These are phyloP conservation scores for Leccinum variabile DNA, from an alignment of 1,284 basidiomycete genomes.

Conservation along the genomic window DNA sequence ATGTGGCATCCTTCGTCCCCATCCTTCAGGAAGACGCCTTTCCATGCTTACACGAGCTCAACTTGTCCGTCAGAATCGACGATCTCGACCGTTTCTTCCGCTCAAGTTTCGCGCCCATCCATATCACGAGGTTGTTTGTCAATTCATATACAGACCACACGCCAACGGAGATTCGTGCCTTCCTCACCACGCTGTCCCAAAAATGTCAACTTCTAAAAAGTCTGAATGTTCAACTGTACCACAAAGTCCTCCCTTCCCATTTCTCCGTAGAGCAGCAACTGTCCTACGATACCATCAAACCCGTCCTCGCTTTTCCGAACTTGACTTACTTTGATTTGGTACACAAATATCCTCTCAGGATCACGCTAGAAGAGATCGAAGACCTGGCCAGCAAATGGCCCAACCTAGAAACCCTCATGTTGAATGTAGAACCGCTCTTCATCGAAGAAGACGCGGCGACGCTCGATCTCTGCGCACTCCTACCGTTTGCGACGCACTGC, in stretches of 20 bases:
- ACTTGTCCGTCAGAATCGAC: constrained; percentile 43
- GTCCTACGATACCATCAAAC: constrained; percentile 48
- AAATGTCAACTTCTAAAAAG: constrained; percentile 47
- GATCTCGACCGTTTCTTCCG: constrained; percentile 49
- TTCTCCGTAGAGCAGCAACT: constrained; percentile 38
- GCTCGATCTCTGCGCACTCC: constrained; percentile 51
- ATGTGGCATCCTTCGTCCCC: constrained; percentile 46
- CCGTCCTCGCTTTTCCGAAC: constrained; percentile 46
- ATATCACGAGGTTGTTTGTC: constrained; percentile 52
- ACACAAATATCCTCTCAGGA: constrained; percentile 50
- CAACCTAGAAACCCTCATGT: constrained; percentile 44
- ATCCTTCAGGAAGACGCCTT: constrained; percentile 50
- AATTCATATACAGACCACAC: constrained; percentile 46
- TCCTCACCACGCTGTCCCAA: constrained; percentile 46
- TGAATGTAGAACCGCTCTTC: constrained; percentile 53
- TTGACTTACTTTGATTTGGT: constrained; percentile 51
- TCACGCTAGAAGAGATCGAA: constrained; percentile 49
- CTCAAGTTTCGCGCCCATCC: constrained; percentile 44
- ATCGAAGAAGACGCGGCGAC: constrained; percentile 33
- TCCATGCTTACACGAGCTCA: constrained; percentile 53
- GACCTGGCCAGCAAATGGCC: constrained; percentile 53
- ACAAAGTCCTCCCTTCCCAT: constrained; percentile 16
- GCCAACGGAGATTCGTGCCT: constrained; percentile 40
- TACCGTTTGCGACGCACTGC: constrained; percentile 55
- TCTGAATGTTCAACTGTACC: constrained; percentile 42